Evolutionary conservation across 1,284 basidiomycete genomes (phyloP).

Genomic region (Apiotrichum porosum): DNA sequence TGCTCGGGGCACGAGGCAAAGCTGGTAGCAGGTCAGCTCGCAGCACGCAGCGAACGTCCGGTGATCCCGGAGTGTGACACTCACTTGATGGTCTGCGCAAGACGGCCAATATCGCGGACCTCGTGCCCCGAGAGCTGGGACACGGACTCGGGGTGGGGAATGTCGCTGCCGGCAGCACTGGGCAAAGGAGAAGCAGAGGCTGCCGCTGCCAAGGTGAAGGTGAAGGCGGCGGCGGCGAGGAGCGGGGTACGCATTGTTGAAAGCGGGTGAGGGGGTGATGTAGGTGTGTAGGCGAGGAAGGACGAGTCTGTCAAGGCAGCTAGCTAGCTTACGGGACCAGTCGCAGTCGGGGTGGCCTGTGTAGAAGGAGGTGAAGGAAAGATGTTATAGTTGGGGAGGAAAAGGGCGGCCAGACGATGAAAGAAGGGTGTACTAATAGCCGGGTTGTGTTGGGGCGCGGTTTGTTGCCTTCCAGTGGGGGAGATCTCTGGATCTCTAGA

Average conservation of each 20-base stretch:
- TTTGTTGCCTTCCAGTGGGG: too few relatives aligned
- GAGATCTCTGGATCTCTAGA: too few relatives aligned
- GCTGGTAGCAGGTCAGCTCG: not conserved
- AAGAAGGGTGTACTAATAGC: too few relatives aligned
- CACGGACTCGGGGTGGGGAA: not conserved
- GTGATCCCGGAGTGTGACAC: too few relatives aligned
- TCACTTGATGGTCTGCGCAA: slow-evolving; percentile 29
- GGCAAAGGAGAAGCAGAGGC: slow-evolving; percentile 20
- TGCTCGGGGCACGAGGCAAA: not conserved
- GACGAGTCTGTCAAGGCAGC: too few relatives aligned
- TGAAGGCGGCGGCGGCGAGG: slow-evolving; percentile 8
- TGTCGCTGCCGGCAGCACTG: too few relatives aligned
- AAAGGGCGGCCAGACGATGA: not conserved
- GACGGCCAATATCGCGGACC: slow-evolving; percentile 23
- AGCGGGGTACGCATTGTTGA: not conserved
- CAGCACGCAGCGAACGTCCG: not conserved
- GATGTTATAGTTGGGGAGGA: not conserved
- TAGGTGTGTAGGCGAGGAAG: too few relatives aligned
- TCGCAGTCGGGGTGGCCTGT: too few relatives aligned
- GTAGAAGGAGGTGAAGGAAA: not conserved
- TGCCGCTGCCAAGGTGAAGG: slow-evolving; percentile 12
- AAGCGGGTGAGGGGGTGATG: too few relatives aligned
- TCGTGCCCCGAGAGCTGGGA: slow-evolving; percentile 3
- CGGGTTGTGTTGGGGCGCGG: too few relatives aligned
- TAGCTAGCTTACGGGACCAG: too few relatives aligned